Evolutionary conservation across 2,329 filamentous ascomycete genomes (phyloP).

Genomic region (Orbilia blumenaviensis): DNA sequence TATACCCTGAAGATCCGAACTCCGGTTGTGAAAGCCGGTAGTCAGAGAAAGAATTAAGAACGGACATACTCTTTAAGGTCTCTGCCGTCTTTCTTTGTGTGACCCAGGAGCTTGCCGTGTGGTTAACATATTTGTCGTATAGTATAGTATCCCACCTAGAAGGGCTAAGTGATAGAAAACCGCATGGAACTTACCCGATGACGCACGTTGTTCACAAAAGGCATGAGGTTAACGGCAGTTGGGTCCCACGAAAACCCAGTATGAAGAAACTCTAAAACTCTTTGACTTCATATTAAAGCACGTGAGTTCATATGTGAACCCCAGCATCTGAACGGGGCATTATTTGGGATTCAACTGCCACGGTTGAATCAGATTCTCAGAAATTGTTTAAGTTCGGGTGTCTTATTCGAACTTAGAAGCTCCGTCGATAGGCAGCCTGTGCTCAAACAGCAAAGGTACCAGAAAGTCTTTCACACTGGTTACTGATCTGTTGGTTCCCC

Average conservation of each 20-base stretch:
- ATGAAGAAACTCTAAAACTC: neutral
- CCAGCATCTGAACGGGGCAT: no score
- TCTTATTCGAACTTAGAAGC: no score
- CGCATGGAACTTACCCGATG: neutral
- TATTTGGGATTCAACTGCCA: no score
- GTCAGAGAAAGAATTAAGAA: neutral
- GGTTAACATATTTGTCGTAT: neutral
- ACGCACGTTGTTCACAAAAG: slow-evolving; percentile 13
- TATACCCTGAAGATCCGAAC: neutral
- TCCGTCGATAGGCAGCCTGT: no score
- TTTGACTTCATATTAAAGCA: neutral
- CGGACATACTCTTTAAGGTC: neutral
- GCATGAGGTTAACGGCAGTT: slow-evolving; percentile 3
- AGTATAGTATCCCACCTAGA: slow-evolving; percentile 3
- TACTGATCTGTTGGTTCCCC: neutral
- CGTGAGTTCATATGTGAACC: neutral
- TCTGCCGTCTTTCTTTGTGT: slow-evolving; percentile 26
- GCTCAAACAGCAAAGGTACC: no score
- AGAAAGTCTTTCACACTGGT: no score
- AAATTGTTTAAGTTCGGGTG: no score
- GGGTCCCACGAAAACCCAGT: neutral
- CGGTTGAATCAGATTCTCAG: no score
- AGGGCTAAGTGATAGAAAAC: slow-evolving; percentile 1
- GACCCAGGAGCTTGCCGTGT: slow-evolving; percentile 1
- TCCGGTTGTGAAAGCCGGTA: neutral